A percentile compares a stretch with the other conserved stretches of the same genome.
Evolutionary conservation across 2,329 filamentous ascomycete species (phyloP).

Genomic region (Cryphonectria radicalis): DNA sequence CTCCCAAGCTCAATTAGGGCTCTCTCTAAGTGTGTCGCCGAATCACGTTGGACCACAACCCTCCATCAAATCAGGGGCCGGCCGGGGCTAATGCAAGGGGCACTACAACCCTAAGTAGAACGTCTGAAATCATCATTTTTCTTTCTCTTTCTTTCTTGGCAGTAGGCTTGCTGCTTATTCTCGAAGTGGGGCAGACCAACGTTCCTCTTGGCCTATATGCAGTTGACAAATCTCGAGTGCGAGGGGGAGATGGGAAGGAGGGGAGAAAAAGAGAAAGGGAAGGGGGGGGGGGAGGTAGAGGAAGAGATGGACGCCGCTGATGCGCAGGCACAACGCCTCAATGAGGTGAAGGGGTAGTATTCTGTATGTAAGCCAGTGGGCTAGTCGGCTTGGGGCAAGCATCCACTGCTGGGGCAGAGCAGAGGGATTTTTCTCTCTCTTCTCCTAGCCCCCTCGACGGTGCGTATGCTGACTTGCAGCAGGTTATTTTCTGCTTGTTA

Average conservation of each 20-base stretch:
- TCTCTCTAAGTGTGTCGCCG: not conserved
- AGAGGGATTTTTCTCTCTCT: not conserved
- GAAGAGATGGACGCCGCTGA: not conserved
- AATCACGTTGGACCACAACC: not conserved
- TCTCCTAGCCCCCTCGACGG: not conserved
- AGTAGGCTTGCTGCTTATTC: not conserved
- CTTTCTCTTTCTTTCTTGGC: not conserved
- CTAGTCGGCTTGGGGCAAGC: not conserved
- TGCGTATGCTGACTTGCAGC: not conserved
- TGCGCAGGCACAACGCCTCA: not conserved
- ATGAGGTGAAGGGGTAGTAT: conserved; percentile 4
- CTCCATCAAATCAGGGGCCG: conserved; percentile 2
- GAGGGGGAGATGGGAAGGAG: not conserved
- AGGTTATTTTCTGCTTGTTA: not conserved
- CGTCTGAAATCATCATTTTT: not conserved
- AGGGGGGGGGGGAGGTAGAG: not conserved
- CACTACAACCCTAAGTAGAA: not conserved
- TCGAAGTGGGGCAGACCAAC: not conserved
- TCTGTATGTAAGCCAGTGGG: not conserved
- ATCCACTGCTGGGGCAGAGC: not conserved
- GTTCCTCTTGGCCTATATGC: not conserved
- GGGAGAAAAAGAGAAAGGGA: not conserved
- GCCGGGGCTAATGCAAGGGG: conserved; percentile 4
- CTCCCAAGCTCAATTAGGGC: not conserved
- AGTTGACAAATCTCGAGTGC: not conserved